Evolutionary conservation across 192 early-diverging fungal species (phyloP).

Genomic region (Coemansia sp.): DNA sequence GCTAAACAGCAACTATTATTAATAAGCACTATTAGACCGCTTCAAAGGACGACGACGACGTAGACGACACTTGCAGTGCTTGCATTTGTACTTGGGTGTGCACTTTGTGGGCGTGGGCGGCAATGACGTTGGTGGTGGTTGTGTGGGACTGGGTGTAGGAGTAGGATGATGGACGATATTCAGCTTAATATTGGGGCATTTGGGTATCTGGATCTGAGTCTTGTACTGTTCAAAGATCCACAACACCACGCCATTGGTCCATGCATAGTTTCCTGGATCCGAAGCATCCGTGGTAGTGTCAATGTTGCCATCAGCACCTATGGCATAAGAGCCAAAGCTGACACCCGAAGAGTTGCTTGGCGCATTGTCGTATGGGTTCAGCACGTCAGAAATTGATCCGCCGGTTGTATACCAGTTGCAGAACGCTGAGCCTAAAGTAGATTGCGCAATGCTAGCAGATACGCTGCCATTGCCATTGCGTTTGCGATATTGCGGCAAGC

Average conservation of each 20-base stretch:
- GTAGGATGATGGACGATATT: conserved; percentile 21
- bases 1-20: neutral
- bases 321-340: conserved; percentile 25
- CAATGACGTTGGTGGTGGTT: neutral
- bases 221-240: conserved; percentile 38
- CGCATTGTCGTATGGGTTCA: conserved; percentile 21
- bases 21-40: neutral
- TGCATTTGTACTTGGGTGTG: neutral
- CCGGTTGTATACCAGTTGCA: conserved; percentile 72
- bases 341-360: conserved; percentile 5
- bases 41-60: conserved; percentile 3
- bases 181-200: conserved; percentile 43
- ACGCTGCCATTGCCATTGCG: conserved; percentile 8
- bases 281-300: conserved; percentile 16
- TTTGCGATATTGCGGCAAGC: neutral
- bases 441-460: conserved; percentile 47
- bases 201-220: conserved; percentile 20
- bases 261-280: conserved; percentile 24
- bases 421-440: conserved; percentile 56
- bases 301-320: conserved; percentile 23
- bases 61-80: conserved; percentile 13
- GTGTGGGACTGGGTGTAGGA: neutral
- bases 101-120: conserved; percentile 1
- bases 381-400: conserved; percentile 54
- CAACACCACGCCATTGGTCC: conserved; percentile 44